Base-by-base conservation (phyloP, 1,284 basidiomycete genomes). In the Apiotrichum porosum region DNA sequence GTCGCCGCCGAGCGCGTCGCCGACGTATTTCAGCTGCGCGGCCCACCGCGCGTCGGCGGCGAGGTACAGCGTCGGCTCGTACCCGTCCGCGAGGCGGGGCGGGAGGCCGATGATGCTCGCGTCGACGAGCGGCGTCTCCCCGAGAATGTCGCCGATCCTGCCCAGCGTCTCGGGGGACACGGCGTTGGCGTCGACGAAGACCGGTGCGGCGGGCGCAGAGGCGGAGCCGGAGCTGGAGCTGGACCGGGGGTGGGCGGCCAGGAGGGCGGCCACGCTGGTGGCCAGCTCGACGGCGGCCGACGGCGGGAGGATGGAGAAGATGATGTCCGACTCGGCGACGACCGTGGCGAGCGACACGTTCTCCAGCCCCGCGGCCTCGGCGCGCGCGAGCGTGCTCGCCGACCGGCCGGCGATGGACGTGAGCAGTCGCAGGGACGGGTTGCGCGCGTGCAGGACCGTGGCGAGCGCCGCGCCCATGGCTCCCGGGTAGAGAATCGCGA, bases 131-230 rank as follows among this genome's bases (percentile, higher is more conserved):
- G 47, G 44, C 13, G 47, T 38, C 32, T 46, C 17, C 1, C 30
- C 19, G 23, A 58, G 41, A 9, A 47, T 36, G 0, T 13, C 31
- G 14, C 47, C 37, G 13, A 58, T 44, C 19, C 39, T 24, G 13
- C 26, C 12, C 17, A 44, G 37, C 0, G 57, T 53, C 4, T 22
- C 42, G 9, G 57, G 57, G 8, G 54, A 41, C 19, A 58, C 31
- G 41, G 57, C 57, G 40, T 58, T 58, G 34, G 54, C 48, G 36
- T 58, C 57, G 28, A 56, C 24, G 38, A 48, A 58, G n/a, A 58
- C 42, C 28, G 39, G 47, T 4, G 51, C 42, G 13, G 47, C n/a
- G n/a, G n/a, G n/a, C n/a, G n/a, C n/a, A n/a, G n/a, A n/a, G n/a
- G n/a, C n/a, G n/a, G n/a, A n/a, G n/a, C n/a, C n/a, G n/a, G n/a